A percentile compares a stretch with the other conserved stretches of the same genome.
These are phyloP conservation scores for Hyaloscypha variabilis DNA, from an alignment of 495 filamentous ascomycete genomes.

Conservation along the genomic window DNA sequence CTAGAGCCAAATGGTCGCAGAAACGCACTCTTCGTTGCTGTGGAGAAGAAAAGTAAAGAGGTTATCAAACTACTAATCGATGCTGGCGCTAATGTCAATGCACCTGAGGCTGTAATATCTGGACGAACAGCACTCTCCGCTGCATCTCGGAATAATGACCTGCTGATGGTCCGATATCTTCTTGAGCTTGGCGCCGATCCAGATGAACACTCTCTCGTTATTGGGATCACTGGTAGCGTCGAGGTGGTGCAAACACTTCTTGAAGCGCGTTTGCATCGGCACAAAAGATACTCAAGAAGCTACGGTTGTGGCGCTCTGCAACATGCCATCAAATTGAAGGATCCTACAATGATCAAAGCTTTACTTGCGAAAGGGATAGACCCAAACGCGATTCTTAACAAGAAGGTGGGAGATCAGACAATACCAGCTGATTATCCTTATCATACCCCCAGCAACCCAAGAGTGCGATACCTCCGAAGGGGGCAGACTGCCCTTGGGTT, in stretches of 20 bases:
- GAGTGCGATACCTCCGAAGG: neutral
- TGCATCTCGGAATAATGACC: constrained; percentile 14
- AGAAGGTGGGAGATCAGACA: neutral
- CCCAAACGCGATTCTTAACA: constrained; percentile 23
- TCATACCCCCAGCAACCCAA: neutral
- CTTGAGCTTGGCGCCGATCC: constrained; percentile 21
- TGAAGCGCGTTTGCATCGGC: constrained; percentile 15
- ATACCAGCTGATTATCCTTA: neutral
- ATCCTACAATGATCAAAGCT: constrained; percentile 29
- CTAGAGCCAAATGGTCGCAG: constrained; percentile 15
- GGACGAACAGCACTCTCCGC: constrained; percentile 13
- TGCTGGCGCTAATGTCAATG: constrained; percentile 19
- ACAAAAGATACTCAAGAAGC: constrained; percentile 10
- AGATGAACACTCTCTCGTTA: constrained; percentile 13
- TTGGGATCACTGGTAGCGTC: constrained; percentile 11
- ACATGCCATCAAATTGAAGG: constrained; percentile 8
- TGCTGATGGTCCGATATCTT: constrained; percentile 10
- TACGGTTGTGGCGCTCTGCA: constrained; percentile 11
- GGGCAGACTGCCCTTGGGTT: constrained; percentile 12
- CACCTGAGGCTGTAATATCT: constrained; percentile 1
- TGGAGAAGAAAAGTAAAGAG: constrained; percentile 9
- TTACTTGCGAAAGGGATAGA: constrained; percentile 38
- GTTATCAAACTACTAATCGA: constrained; percentile 10
- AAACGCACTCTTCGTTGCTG: constrained; percentile 16
- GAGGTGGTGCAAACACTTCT: constrained; percentile 19